Evolutionary conservation across 2,329 filamentous ascomycete species (phyloP), one percentile per base, ranked within the genome.

Genomic region (Xylariaceae sp.): DNA sequence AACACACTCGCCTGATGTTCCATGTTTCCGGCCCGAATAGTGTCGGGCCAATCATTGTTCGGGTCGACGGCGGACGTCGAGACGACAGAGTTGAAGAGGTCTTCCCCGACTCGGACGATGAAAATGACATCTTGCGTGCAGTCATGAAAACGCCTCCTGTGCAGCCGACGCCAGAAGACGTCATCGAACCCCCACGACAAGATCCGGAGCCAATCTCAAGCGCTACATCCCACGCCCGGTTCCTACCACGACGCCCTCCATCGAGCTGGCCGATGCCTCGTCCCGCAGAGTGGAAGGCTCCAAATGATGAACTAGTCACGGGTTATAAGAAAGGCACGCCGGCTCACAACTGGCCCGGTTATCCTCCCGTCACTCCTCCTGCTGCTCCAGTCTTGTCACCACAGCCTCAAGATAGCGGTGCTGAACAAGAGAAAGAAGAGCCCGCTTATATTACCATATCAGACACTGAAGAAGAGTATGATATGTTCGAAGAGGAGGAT

Each of bases 301-400:
- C 45, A 0, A 48, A 63, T 14, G 38, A 53, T 3, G 42, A 59
- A 28, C 34, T 59, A 1, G 1, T 60, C 1, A 51, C 54, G 1
- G 43, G 53, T 3, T 63, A 65, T 31, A 61, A 60, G 40, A 61
- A 60, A 42, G 57, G 58, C 34, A 64, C 61, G 3, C 61, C 62
- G 0, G 59, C 59, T 0, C 62, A 40, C 9, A 14, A 53, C 1
- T 57, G 36, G 2, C 61, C 61, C 0, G 57, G 57, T 0, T 60
- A 63, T 41, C 31, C 48, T 7, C 2, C 5, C 18, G 17, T 5
- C 6, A 28, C 16, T 33, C 44, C 17, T 38, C 34, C 34, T 28
- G 22, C 22, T 28, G 4, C 22, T 28, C 22, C 22, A 5, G 22
- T 28, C 22, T 7, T 7, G 22, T 7, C 22, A 7, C 22, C 7